These are phyloP conservation scores for Psilocybe azurescens DNA, from an alignment of 768 basidiomycete genomes.

Conservation along the genomic window DNA sequence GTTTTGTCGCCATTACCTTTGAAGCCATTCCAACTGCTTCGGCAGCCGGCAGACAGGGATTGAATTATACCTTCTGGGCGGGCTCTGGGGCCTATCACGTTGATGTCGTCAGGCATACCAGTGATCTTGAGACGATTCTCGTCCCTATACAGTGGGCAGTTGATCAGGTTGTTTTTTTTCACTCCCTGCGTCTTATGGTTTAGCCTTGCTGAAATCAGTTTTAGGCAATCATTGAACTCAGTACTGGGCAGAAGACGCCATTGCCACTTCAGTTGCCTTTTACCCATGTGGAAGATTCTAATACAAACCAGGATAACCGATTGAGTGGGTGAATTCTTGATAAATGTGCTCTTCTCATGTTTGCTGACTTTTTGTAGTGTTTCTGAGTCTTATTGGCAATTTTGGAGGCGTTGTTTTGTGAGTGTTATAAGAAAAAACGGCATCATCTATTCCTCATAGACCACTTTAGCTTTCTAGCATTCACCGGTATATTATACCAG, in stretches of 20 bases:
- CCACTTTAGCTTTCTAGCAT: conserved; percentile 20
- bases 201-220: not conserved
- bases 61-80: conserved; percentile 74
- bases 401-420: conserved; percentile 25
- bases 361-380: not conserved
- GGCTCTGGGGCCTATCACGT: conserved; percentile 69
- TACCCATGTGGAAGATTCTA: conserved; percentile 51
- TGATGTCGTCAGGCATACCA: conserved; percentile 66
- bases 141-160: conserved; percentile 83
- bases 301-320: conserved; percentile 15
- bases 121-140: conserved; percentile 70
- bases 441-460: not conserved
- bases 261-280: conserved; percentile 65
- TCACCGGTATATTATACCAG: conserved; percentile 23
- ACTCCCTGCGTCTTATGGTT: conserved; percentile 17
- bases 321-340: conserved; percentile 8
- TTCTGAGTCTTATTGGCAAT: conserved; percentile 11
- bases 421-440: too few species aligned
- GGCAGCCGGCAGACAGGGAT: conserved; percentile 31
- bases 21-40: conserved; percentile 56
- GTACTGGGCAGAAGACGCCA: conserved; percentile 51
- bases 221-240: conserved; percentile 75
- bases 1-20: conserved; percentile 73
- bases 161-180: conserved; percentile 73
- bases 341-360: not conserved